Evolutionary conservation across 768 basidiomycete species (phyloP).

Genomic region (Auricularia sp.): DNA sequence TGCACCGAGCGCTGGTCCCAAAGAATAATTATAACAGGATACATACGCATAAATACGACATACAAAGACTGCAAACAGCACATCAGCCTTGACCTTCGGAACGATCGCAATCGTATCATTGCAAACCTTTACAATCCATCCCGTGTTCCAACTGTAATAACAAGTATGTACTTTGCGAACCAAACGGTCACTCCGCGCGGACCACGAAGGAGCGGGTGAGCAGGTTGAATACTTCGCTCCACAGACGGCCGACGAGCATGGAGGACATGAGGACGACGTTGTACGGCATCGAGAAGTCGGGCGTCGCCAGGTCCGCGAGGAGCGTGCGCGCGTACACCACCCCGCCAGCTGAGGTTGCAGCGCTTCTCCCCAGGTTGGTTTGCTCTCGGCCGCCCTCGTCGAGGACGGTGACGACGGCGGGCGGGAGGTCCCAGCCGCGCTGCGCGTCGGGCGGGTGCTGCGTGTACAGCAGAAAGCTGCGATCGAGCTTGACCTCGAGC

Average conservation of each 20-base stretch:
- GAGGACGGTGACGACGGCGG: constrained; percentile 53
- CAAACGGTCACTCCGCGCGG: not conserved
- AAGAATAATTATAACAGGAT: no score
- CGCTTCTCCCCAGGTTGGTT: no score
- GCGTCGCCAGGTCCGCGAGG: constrained; percentile 87
- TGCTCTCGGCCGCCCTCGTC: no score
- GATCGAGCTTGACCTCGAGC: constrained; percentile 64
- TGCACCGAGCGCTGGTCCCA: no score
- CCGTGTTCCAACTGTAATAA: no score
- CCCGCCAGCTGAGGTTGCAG: not conserved
- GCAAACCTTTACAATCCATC: no score
- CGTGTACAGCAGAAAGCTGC: constrained; percentile 84
- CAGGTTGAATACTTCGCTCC: constrained; percentile 85
- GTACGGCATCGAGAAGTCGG: constrained; percentile 99
- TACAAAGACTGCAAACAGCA: no score
- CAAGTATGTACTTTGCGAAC: no score
- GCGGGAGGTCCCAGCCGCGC: constrained; percentile 87
- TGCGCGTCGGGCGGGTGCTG: constrained; percentile 95
- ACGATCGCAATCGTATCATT: no score
- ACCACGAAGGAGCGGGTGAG: constrained; percentile 56
- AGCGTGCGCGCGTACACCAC: constrained; percentile 72
- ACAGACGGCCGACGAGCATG: constrained; percentile 83
- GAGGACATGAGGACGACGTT: constrained; percentile 97
- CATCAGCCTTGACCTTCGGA: no score
- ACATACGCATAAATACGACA: no score